Conservation (phyloP, 2,329 filamentous ascomycete genomes). For the Dothistroma septosporum region DNA sequence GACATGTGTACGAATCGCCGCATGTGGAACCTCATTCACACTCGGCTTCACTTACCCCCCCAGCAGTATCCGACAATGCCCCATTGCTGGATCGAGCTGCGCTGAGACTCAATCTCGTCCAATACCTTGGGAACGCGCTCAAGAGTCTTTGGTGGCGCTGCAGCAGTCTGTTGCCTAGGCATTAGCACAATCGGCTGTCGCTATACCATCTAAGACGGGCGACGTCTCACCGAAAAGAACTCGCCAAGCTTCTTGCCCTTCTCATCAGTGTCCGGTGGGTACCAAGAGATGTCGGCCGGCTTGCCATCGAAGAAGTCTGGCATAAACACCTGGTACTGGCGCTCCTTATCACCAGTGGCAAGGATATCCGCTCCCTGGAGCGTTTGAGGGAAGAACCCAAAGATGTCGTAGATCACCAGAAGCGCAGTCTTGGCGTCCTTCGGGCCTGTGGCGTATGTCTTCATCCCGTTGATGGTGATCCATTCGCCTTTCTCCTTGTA, state of each 20-base stretch:
- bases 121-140: constrained; percentile 54
- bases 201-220: background rate
- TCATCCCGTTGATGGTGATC: constrained; percentile 57
- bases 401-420: constrained; percentile 59
- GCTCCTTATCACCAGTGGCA: constrained; percentile 58
- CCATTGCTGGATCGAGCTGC: constrained; percentile 51
- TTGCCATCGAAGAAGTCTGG: constrained; percentile 85
- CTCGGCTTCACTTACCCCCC: constrained; percentile 35
- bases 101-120: constrained; percentile 49
- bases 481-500: constrained; percentile 58
- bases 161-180: constrained; percentile 38
- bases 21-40: background rate
- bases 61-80: constrained; percentile 60
- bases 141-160: constrained; percentile 56
- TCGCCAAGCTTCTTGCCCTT: constrained; percentile 57
- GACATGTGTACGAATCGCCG: background rate
- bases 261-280: constrained; percentile 53
- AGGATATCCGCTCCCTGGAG: constrained; percentile 62
- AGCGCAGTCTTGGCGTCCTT: constrained; percentile 54
- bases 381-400: constrained; percentile 59
- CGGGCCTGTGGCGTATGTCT: constrained; percentile 56
- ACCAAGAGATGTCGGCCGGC: constrained; percentile 53
- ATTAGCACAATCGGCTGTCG: constrained; percentile 5
- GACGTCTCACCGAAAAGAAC: constrained; percentile 47
- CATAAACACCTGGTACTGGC: constrained; percentile 79